Percentiles rank a stretch among this genome's conserved stretches.
Evolutionary conservation across 2,329 filamentous ascomycete genomes (phyloP).

Genomic region (Aureobasidium sp.): DNA sequence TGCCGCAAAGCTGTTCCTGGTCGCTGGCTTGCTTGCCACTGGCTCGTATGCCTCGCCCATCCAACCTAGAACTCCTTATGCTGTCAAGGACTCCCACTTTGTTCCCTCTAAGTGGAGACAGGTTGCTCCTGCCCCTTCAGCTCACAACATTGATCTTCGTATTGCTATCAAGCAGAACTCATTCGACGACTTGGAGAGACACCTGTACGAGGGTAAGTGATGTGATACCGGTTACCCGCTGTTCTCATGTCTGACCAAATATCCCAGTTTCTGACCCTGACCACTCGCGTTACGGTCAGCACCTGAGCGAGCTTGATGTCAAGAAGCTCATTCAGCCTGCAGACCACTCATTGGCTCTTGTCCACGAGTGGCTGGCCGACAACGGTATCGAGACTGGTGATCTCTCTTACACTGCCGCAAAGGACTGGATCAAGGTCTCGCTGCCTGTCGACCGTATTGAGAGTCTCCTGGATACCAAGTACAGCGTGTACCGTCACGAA

Average conservation of each 20-base stretch:
- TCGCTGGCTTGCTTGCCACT: conserved; percentile 7
- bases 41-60: conserved; percentile 4
- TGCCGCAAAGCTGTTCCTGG: conserved; percentile 5
- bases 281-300: conserved; percentile 45
- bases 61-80: conserved; percentile 32
- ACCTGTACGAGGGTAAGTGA: conserved; percentile 41
- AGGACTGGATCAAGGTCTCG: conserved; percentile 49
- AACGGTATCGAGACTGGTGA: conserved; percentile 39
- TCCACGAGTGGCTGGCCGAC: conserved; percentile 48
- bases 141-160: conserved; percentile 44
- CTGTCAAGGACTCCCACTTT: conserved; percentile 47
- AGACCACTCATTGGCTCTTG: conserved; percentile 41
- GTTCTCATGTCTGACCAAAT: not conserved
- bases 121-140: conserved; percentile 37
- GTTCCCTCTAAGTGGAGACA: conserved; percentile 44
- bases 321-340: conserved; percentile 45
- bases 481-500: conserved; percentile 41
- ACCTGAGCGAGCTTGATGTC: conserved; percentile 44
- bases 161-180: conserved; percentile 52
- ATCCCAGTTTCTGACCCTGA: conserved; percentile 42
- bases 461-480: conserved; percentile 45
- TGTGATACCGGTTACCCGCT: not conserved
- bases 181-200: conserved; percentile 46
- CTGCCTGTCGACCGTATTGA: conserved; percentile 46
- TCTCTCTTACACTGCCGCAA: conserved; percentile 41